Base-by-base conservation (phyloP, 2,329 filamentous ascomycete species). In the Colletotrichum camelliae region DNA sequence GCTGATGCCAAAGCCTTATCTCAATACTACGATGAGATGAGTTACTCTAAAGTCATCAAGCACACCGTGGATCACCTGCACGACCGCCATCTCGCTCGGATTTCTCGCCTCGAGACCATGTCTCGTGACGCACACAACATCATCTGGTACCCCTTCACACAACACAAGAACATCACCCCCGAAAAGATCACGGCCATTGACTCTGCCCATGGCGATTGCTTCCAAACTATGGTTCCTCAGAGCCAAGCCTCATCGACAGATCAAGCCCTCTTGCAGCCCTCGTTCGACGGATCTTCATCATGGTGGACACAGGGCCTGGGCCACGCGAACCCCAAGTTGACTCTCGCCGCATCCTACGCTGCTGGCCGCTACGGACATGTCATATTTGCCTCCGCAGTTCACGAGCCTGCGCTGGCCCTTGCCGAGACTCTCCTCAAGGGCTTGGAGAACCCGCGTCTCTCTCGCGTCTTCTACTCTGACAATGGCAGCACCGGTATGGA, bases 221-320 rank as follows among this genome's bases (percentile, higher is more conserved):
- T 97, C 82, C 93, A 96, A 81, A 93, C 92, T 0, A 78, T 81
- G 3, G 76, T 77, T 27, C 75, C 79, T 1, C 3, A 24, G 10
- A 48, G 57, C 64, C 2, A 7, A 18, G 67, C 52, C 9, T 52
- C 62, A 18, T 8, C 57, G 18, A 2, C 29, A 12, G 31, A 65
- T 3, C 48, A 80, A 7, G 79, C 85, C 8, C 80, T 92, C 5
- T 84, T 95, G 0, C 89, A 88, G 61, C 89, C 94, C 1, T 93
- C 94, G 0, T 96, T 97, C 71, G 95, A 97, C 79, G 95, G 93
- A 4, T 97, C 95, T 1, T 95, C 95, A 1, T 96, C 94, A 0
- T 97, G 95, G 95, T 97, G 95, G 95, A 97, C 95, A 0, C 95
- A 97, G 83, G 95, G 95, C 3, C 89, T 97, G 0, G 95, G 95